phyloP scores from a whole-genome alignment of 495 filamentous ascomycete genomes.

The Aspergillus egyptiacus region DNA sequence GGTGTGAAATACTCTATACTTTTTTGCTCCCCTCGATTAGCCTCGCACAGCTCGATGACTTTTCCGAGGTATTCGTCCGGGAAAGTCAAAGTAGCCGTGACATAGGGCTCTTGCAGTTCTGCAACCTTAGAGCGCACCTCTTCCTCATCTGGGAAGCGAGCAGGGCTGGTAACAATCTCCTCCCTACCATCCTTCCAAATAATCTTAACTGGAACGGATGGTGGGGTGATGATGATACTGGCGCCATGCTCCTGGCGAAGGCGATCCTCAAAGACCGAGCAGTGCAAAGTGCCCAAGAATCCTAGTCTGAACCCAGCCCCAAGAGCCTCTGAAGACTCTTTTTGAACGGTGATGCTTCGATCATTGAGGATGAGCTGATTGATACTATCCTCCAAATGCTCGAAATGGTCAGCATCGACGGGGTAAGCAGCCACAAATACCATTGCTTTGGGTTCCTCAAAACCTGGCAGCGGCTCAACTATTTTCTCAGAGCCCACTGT shows the following conservation, averaged over 20 bases:
- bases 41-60: constrained; percentile 91
- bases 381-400: constrained; percentile 87
- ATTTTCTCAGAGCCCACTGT: constrained; percentile 69
- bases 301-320: constrained; percentile 92
- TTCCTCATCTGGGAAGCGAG: constrained; percentile 76
- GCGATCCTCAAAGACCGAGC: constrained; percentile 97
- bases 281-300: constrained; percentile 93
- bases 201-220: constrained; percentile 86
- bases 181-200: constrained; percentile 67
- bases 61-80: constrained; percentile 91
- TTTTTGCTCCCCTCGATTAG: constrained; percentile 78
- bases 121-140: constrained; percentile 50
- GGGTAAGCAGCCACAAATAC: constrained; percentile 97
- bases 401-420: constrained; percentile 79
- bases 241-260: constrained; percentile 90
- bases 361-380: constrained; percentile 92
- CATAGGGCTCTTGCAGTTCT: constrained; percentile 78
- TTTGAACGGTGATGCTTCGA: constrained; percentile 85
- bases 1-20: constrained; percentile 84
- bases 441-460: constrained; percentile 98
- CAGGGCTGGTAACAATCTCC: constrained; percentile 73
- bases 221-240: constrained; percentile 94
- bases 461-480: constrained; percentile 80
- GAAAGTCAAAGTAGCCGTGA: constrained; percentile 78
- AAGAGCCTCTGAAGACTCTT: constrained; percentile 87